Conservation (phyloP, 345 rosid genomes). For the Cochlearia excelsa region DNA sequence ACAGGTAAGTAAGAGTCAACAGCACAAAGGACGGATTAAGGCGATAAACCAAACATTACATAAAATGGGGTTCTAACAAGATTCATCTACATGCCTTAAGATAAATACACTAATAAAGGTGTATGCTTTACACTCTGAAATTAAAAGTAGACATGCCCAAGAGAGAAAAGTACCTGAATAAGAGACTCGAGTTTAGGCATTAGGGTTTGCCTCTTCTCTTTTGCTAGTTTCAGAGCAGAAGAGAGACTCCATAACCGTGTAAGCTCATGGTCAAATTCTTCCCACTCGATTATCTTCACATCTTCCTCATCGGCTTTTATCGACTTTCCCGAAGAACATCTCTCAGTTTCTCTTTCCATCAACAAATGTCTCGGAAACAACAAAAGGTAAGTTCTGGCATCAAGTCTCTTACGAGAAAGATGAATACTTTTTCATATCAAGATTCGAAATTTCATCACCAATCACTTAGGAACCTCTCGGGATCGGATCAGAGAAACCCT, state of each 20-base stretch:
- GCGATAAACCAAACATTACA: neutral
- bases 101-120: neutral
- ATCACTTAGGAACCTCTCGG: neutral
- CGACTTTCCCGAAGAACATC: constrained; percentile 18
- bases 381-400: constrained; percentile 32
- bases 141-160: neutral
- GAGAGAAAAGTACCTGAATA: constrained; percentile 49
- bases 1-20: too few species aligned
- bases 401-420: neutral
- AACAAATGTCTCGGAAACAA: constrained; percentile 36
- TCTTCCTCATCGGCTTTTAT: constrained; percentile 36
- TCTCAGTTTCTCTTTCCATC: constrained; percentile 44
- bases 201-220: constrained; percentile 55
- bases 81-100: neutral
- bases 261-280: constrained; percentile 85
- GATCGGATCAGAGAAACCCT: constrained; percentile 26
- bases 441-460: constrained; percentile 25
- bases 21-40: constrained; percentile 3
- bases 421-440: constrained; percentile 23
- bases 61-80: neutral
- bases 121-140: too few species aligned
- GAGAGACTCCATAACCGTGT: constrained; percentile 82
- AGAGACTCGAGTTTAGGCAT: constrained; percentile 58
- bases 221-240: constrained; percentile 66
- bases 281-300: constrained; percentile 71